phyloP scores from a whole-genome alignment of 1,284 basidiomycete species.

The Leccinum laetum region DNA sequence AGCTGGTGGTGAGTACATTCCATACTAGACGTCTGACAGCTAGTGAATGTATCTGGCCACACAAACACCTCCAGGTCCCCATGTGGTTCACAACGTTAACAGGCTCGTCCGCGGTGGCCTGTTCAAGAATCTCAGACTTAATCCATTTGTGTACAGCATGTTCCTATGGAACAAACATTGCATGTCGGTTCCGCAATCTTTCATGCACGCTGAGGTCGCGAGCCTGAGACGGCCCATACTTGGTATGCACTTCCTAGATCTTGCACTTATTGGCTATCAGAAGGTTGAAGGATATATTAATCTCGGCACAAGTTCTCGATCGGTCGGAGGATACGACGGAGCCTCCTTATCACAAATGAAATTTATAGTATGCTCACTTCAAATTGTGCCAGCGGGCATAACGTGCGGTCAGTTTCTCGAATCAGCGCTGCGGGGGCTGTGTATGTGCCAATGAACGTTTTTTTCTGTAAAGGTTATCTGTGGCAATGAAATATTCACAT shows the following conservation, averaged over 20 bases:
- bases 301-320: slow-evolving; percentile 25
- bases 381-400: slow-evolving; percentile 3
- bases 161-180: slow-evolving; percentile 5
- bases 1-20: slow-evolving; percentile 6
- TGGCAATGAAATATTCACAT: slow-evolving; percentile 13
- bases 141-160: background rate
- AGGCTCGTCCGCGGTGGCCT: slow-evolving; percentile 24
- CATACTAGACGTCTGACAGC: slow-evolving; percentile 6
- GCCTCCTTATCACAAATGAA: slow-evolving; percentile 16
- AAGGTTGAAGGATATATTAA: slow-evolving; percentile 14
- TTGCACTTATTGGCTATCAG: slow-evolving; percentile 16
- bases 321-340: slow-evolving; percentile 12
- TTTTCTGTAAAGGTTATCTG: slow-evolving; percentile 8
- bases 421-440: background rate
- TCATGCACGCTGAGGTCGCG: slow-evolving; percentile 13
- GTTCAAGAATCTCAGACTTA: slow-evolving; percentile 8
- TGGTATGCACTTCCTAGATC: slow-evolving; percentile 2
- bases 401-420: slow-evolving; percentile 4
- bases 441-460: background rate
- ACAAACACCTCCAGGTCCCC: slow-evolving; percentile 5
- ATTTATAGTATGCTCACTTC: slow-evolving; percentile 7
- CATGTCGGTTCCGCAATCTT: slow-evolving; percentile 18
- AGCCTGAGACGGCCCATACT: background rate
- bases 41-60: slow-evolving; percentile 14
- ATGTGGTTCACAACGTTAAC: slow-evolving; percentile 8